These are phyloP conservation scores for Xenosphaeropsis pyriputrescens DNA, from an alignment of 2,329 filamentous ascomycete species.

Conservation along the genomic window DNA sequence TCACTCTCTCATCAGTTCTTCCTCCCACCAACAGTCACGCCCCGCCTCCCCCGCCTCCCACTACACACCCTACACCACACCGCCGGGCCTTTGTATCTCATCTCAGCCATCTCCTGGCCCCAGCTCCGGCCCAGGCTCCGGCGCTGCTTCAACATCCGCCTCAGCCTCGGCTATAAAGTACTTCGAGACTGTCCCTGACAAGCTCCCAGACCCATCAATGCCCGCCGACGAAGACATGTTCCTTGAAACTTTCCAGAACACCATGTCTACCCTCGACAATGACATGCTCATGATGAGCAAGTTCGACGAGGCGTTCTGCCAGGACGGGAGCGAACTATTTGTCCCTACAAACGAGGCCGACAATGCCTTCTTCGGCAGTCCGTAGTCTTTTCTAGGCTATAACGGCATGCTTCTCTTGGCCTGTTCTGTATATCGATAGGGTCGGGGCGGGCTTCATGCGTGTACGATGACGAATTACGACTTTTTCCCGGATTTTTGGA, in stretches of 20 bases:
- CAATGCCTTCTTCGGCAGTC: slow-evolving; percentile 19
- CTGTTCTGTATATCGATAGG: neutral
- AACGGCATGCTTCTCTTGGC: too few relatives aligned
- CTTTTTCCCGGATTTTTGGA: neutral
- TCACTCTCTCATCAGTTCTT: slow-evolving; percentile 4
- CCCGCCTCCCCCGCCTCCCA: slow-evolving; percentile 29
- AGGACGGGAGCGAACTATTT: slow-evolving; percentile 9
- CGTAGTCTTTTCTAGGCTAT: slow-evolving; percentile 5
- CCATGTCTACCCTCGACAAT: slow-evolving; percentile 13
- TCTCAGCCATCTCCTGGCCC: slow-evolving; percentile 33
- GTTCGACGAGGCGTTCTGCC: slow-evolving; percentile 14
- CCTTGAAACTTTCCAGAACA: slow-evolving; percentile 15
- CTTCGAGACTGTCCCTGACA: neutral
- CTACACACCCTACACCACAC: slow-evolving; percentile 35
- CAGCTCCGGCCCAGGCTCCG: too few relatives aligned
- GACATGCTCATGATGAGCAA: slow-evolving; percentile 15
- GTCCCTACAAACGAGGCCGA: slow-evolving; percentile 11
- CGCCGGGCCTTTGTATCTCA: slow-evolving; percentile 44
- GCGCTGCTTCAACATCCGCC: too few relatives aligned
- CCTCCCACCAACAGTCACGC: slow-evolving; percentile 17
- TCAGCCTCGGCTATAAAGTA: too few relatives aligned
- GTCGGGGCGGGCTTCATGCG: neutral
- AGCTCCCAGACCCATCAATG: slow-evolving; percentile 11
- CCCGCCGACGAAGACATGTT: slow-evolving; percentile 19
- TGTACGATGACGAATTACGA: neutral